Percentiles rank a stretch among this genome's conserved stretches.
Evolutionary conservation across 2,329 filamentous ascomycete species (phyloP).

Genomic region (Phoma sp.): DNA sequence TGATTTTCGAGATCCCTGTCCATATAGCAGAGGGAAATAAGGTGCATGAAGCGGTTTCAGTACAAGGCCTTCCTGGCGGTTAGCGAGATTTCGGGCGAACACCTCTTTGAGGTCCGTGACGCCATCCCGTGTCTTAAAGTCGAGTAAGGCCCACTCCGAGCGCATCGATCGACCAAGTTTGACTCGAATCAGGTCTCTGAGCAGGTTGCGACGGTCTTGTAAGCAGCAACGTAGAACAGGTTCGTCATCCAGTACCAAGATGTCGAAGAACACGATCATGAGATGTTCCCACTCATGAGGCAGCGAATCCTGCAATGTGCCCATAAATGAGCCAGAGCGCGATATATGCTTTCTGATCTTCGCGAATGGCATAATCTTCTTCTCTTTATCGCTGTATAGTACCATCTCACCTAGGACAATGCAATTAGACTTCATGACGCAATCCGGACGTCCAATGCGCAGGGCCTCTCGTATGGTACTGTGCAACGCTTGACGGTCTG

Average conservation of each 20-base stretch:
- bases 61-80: constrained; percentile 77
- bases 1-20: constrained; percentile 33
- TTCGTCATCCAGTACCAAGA: constrained; percentile 63
- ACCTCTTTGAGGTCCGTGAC: constrained; percentile 41
- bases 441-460: constrained; percentile 63
- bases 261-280: constrained; percentile 67
- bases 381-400: constrained; percentile 72
- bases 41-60: constrained; percentile 77
- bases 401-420: constrained; percentile 86
- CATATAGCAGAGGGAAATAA: constrained; percentile 63
- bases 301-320: constrained; percentile 71
- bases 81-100: constrained; percentile 71
- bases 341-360: constrained; percentile 81
- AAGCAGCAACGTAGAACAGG: constrained; percentile 60
- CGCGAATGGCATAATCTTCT: constrained; percentile 75
- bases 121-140: constrained; percentile 59
- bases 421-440: constrained; percentile 67
- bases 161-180: constrained; percentile 69
- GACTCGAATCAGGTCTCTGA: constrained; percentile 62
- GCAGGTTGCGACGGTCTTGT: constrained; percentile 64
- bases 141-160: constrained; percentile 69
- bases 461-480: constrained; percentile 69
- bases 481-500: constrained; percentile 69
- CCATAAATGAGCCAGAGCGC: constrained; percentile 72
- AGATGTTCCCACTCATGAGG: constrained; percentile 62